Evolutionary conservation across 192 early-diverging fungal genomes (phyloP).

Genomic region (Coemansia reversa): DNA sequence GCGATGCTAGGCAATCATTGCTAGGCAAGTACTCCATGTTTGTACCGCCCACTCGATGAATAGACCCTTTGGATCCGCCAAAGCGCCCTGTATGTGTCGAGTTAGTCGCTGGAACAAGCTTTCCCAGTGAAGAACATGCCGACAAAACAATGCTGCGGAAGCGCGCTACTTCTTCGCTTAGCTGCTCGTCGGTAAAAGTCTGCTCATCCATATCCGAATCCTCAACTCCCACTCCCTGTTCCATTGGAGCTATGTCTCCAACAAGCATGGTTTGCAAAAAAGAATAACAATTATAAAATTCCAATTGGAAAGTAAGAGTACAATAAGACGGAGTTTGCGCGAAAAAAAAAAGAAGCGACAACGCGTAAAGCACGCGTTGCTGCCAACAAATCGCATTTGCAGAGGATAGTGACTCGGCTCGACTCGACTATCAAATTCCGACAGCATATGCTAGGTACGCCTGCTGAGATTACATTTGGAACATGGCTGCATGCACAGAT

Average conservation of each 20-base stretch:
- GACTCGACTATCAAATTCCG: no score
- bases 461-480: no score
- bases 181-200: constrained; percentile 26
- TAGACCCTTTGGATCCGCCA: not conserved
- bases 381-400: no score
- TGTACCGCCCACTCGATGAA: constrained; percentile 32
- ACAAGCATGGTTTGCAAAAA: constrained; percentile 3
- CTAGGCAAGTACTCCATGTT: constrained; percentile 68
- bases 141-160: constrained; percentile 62
- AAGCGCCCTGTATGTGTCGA: not conserved
- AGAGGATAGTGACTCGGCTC: no score
- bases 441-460: no score
- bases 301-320: not conserved
- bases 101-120: constrained; percentile 59
- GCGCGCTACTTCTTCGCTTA: constrained; percentile 34
- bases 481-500: no score
- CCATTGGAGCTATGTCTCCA: not conserved
- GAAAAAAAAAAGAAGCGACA: constrained; percentile 3
- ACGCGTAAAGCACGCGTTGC: constrained; percentile 4
- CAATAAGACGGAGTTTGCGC: not conserved
- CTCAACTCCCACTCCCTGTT: not conserved
- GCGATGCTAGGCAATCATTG: constrained; percentile 78
- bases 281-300: constrained; percentile 2
- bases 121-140: constrained; percentile 80
- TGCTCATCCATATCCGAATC: constrained; percentile 11